These are phyloP conservation scores for Penicillium vulpinum DNA, from an alignment of 2,329 filamentous ascomycete genomes.

Conservation along the genomic window DNA sequence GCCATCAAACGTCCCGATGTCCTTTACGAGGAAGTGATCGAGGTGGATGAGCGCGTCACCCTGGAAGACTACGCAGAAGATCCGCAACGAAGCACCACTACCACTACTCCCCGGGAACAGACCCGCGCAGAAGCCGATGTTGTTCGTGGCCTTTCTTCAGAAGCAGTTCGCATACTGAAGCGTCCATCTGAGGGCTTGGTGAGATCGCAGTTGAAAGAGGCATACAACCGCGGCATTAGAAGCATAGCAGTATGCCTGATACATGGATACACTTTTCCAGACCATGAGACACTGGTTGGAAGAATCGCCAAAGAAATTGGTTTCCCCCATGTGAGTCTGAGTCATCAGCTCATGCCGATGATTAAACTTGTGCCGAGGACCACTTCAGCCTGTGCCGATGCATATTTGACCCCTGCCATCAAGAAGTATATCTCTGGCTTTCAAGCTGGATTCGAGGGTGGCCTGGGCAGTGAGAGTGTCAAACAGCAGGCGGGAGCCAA, in stretches of 20 bases:
- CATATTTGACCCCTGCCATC: slow-evolving; percentile 77
- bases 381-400: slow-evolving; percentile 76
- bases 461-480: slow-evolving; percentile 73
- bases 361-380: slow-evolving; percentile 76
- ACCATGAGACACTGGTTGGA: slow-evolving; percentile 78
- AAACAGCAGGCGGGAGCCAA: slow-evolving; percentile 63
- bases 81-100: slow-evolving; percentile 63
- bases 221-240: slow-evolving; percentile 69
- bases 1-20: slow-evolving; percentile 85
- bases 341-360: slow-evolving; percentile 83
- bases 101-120: slow-evolving; percentile 41
- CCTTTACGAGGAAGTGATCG: slow-evolving; percentile 80
- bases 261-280: slow-evolving; percentile 88
- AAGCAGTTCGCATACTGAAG: slow-evolving; percentile 69
- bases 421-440: slow-evolving; percentile 77
- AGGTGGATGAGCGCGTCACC: slow-evolving; percentile 87
- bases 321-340: slow-evolving; percentile 78
- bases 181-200: slow-evolving; percentile 57
- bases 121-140: slow-evolving; percentile 53
- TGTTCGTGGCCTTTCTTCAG: slow-evolving; percentile 71
- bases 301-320: slow-evolving; percentile 76
- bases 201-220: slow-evolving; percentile 61
- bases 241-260: slow-evolving; percentile 89
- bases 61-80: slow-evolving; percentile 91
- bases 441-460: slow-evolving; percentile 75